Evolutionary conservation across 2,329 filamentous ascomycete species (phyloP).

Genomic region (Knoxdaviesia capensis): DNA sequence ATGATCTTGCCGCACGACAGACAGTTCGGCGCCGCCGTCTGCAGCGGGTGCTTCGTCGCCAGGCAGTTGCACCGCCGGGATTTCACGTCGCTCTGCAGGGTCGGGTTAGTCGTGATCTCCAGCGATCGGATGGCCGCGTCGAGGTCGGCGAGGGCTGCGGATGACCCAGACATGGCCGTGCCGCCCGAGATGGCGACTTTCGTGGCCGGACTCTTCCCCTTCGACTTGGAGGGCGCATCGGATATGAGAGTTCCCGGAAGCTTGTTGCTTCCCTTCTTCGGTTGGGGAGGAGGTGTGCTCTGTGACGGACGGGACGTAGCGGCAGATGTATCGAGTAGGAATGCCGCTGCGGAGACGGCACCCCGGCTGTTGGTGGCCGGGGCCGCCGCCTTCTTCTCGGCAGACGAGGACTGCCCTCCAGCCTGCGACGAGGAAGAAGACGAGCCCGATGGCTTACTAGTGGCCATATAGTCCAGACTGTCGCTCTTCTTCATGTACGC

Average conservation of each 20-base stretch:
- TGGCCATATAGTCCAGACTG: constrained; percentile 52
- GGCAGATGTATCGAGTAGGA: constrained; percentile 1
- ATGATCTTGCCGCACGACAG: constrained; percentile 85
- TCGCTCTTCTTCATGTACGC: constrained; percentile 56
- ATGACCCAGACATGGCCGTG: constrained; percentile 63
- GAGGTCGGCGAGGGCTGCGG: constrained; percentile 48
- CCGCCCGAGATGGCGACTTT: constrained; percentile 61
- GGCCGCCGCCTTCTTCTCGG: constrained; percentile 8
- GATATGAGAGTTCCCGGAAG: constrained; percentile 67
- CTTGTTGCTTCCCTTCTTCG: constrained; percentile 23
- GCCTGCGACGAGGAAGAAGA: too few relatives aligned
- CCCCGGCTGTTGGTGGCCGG: constrained; percentile 6
- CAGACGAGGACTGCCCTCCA: too few relatives aligned
- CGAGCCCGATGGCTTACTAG: constrained; percentile 1
- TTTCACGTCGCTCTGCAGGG: constrained; percentile 30
- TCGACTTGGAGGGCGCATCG: constrained; percentile 39
- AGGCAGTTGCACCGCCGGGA: constrained; percentile 70
- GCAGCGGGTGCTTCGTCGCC: constrained; percentile 67
- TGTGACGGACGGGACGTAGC: constrained; percentile 11
- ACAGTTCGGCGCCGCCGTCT: constrained; percentile 86
- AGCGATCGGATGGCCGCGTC: constrained; percentile 72
- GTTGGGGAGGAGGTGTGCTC: too few relatives aligned
- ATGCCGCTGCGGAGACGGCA: neutral
- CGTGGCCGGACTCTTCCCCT: constrained; percentile 17
- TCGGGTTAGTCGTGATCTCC: constrained; percentile 81